Evolutionary conservation across 257 asterid species (phyloP).

Genomic region (Nicotiana attenuata): DNA sequence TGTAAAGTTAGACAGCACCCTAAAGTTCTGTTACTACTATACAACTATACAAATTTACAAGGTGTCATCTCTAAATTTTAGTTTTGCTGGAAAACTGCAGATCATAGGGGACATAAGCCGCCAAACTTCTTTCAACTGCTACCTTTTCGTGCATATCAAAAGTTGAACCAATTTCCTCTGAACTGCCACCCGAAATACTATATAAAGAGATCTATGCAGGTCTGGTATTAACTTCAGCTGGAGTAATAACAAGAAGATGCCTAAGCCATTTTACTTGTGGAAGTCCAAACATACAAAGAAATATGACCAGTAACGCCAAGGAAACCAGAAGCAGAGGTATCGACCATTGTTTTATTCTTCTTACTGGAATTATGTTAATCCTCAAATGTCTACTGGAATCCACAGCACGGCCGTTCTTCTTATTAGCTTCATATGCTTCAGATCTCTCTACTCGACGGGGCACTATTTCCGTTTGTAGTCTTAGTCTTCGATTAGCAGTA

Average conservation of each 20-base stretch:
- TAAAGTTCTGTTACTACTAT: background rate
- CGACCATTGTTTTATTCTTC: background rate
- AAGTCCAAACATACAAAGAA: constrained; percentile 6
- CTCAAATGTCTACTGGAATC: background rate
- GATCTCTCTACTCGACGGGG: background rate
- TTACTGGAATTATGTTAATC: background rate
- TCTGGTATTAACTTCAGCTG: background rate
- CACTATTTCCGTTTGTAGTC: constrained; percentile 26
- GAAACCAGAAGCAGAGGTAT: background rate
- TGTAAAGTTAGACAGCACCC: background rate
- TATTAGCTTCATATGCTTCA: background rate
- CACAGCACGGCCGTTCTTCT: background rate
- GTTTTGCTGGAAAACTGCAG: background rate
- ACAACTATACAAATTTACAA: background rate
- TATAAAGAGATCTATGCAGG: background rate
- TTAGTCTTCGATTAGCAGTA: constrained; percentile 50
- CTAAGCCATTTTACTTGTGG: background rate
- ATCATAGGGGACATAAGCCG: background rate
- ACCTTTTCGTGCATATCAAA: background rate
- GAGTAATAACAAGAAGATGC: background rate
- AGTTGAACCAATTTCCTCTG: background rate
- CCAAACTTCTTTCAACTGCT: background rate
- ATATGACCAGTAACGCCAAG: background rate
- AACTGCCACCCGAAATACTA: background rate
- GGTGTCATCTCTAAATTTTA: background rate